These are phyloP conservation scores for Sporothrix protearum DNA, from an alignment of 2,329 filamentous ascomycete genomes.

Conservation along the genomic window DNA sequence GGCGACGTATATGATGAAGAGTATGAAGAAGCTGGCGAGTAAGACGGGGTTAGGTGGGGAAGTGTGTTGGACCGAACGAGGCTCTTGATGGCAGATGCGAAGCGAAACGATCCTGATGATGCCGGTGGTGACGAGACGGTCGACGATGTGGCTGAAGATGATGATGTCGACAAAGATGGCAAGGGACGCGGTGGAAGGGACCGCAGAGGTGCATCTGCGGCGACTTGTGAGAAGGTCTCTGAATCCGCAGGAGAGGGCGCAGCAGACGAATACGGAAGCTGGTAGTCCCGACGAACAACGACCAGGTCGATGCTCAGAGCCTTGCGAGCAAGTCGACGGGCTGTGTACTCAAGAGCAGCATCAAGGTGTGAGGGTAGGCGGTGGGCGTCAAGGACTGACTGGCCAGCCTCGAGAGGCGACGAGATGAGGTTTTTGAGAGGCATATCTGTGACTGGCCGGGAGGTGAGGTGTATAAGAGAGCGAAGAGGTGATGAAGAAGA, in stretches of 20 bases:
- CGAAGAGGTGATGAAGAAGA: background rate
- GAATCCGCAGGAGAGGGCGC: constrained; percentile 30
- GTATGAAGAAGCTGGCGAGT: background rate
- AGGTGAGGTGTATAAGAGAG: background rate
- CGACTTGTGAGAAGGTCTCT: background rate
- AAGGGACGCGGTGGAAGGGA: constrained; percentile 17
- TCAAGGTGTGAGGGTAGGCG: constrained; percentile 54
- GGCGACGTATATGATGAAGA: background rate
- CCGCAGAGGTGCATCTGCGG: background rate
- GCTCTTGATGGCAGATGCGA: constrained; percentile 39
- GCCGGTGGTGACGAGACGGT: background rate
- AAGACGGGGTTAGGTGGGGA: background rate
- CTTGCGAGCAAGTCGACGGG: constrained; percentile 54
- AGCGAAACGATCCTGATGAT: constrained; percentile 24
- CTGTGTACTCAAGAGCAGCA: constrained; percentile 57
- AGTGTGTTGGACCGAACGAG: constrained; percentile 41
- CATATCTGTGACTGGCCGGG: constrained; percentile 35
- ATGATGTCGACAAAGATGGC: constrained; percentile 15
- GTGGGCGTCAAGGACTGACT: constrained; percentile 56
- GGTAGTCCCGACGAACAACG: constrained; percentile 54
- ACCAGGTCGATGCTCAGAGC: constrained; percentile 56
- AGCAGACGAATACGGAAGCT: constrained; percentile 44
- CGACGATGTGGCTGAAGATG: background rate
- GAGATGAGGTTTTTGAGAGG: constrained; percentile 57
- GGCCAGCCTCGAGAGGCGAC: constrained; percentile 60